phyloP scores from a whole-genome alignment of 2,329 filamentous ascomycete species.

The Trichoderma brevicompactum region DNA sequence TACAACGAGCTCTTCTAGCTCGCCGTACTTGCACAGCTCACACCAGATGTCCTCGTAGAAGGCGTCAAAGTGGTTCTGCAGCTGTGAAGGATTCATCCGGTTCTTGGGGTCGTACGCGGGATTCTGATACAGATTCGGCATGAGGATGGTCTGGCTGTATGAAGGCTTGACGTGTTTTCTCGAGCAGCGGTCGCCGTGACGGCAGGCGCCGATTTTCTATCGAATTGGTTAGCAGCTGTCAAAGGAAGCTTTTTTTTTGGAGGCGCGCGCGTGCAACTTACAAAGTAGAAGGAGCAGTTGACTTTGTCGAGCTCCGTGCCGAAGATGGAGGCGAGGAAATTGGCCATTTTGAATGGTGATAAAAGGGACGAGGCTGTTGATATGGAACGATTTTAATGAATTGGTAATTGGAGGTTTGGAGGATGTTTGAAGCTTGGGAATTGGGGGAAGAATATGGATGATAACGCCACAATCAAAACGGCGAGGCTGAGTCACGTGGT shows the following conservation, averaged over 20 bases:
- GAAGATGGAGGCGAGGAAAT: conserved; percentile 99
- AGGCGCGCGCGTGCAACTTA: conserved; percentile 36
- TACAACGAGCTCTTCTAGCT: conserved; percentile 95
- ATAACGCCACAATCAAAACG: conserved; percentile 34
- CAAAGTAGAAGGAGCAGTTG: conserved; percentile 96
- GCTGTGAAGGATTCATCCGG: conserved; percentile 94
- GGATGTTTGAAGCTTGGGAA: not conserved
- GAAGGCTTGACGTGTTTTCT: conserved; percentile 99
- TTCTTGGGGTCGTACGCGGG: conserved; percentile 94
- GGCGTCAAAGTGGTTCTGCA: conserved; percentile 99
- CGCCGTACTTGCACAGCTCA: conserved; percentile 98
- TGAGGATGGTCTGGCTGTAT: conserved; percentile 95
- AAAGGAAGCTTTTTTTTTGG: not conserved
- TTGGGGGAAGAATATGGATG: conserved; percentile 11
- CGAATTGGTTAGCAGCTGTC: not conserved
- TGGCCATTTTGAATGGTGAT: conserved; percentile 68
- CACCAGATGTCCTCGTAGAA: conserved; percentile 99
- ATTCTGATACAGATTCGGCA: conserved; percentile 99
- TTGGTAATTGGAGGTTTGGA: not conserved
- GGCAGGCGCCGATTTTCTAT: conserved; percentile 98
- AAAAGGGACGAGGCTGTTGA: not conserved
- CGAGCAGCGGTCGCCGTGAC: conserved; percentile 96
- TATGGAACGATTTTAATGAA: not conserved
- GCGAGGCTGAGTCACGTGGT: conserved; percentile 40
- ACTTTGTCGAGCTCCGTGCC: conserved; percentile 99